A percentile compares a stretch with the other conserved stretches of the same genome.
Conservation (phyloP, 2,329 filamentous ascomycete species). For the Chaetomiaceae sp. region DNA sequence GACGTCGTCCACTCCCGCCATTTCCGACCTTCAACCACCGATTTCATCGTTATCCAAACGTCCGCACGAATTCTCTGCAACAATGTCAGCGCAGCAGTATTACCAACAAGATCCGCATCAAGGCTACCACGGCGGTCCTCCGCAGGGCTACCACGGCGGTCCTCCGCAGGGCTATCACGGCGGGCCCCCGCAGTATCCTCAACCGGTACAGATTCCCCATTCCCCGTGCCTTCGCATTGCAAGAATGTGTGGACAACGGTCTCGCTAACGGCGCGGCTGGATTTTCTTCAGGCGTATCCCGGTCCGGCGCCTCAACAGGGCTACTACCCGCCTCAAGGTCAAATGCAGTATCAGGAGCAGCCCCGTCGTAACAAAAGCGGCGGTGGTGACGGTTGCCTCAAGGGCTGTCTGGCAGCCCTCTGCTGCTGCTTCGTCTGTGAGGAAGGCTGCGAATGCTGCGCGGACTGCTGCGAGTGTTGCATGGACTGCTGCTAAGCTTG, state of each 20-base stretch:
- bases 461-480: constrained; percentile 40
- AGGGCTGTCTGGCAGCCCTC: constrained; percentile 40
- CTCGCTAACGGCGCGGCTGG: constrained; percentile 7
- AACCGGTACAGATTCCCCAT: constrained; percentile 32
- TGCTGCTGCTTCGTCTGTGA: constrained; percentile 48
- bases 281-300: constrained; percentile 31
- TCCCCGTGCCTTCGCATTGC: too few relatives aligned
- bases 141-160: too few relatives aligned
- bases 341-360: constrained; percentile 42
- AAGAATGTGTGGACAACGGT: neutral
- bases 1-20: neutral
- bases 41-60: neutral
- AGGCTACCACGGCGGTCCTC: too few relatives aligned
- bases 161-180: constrained; percentile 24
- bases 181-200: constrained; percentile 34
- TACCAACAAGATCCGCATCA: constrained; percentile 34
- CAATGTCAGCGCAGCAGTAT: constrained; percentile 33
- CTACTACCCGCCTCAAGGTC: constrained; percentile 39
- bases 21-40: neutral
- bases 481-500: constrained; percentile 29
- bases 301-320: constrained; percentile 28
- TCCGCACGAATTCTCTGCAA: neutral
- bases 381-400: constrained; percentile 37
- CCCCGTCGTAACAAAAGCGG: constrained; percentile 32
- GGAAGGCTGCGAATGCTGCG: constrained; percentile 45